A percentile compares a stretch with the other conserved stretches of the same genome.
phyloP scores from a whole-genome alignment of 495 filamentous ascomycete species.

The Echria macrotheca region DNA sequence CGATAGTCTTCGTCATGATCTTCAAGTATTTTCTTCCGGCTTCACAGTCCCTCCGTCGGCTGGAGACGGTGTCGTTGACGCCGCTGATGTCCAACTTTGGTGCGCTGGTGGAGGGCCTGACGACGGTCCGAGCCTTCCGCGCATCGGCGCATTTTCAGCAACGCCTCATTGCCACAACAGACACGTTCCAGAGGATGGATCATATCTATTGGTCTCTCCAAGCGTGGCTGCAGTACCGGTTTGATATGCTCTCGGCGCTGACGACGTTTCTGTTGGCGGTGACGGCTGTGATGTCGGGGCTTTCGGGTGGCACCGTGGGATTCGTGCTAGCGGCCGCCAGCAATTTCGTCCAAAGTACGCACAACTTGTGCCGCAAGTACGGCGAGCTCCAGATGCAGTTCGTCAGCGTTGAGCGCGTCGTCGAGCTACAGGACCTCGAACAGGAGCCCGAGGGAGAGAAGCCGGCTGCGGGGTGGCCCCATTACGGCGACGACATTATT shows the following conservation, averaged over 20 bases:
- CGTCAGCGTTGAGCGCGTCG: constrained; percentile 76
- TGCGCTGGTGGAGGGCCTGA: constrained; percentile 69
- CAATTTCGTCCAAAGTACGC: constrained; percentile 63
- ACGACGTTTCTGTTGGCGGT: constrained; percentile 67
- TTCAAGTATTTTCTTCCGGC: constrained; percentile 73
- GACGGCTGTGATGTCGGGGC: constrained; percentile 61
- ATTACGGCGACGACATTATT: constrained; percentile 58
- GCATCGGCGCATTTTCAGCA: constrained; percentile 70
- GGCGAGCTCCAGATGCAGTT: constrained; percentile 85
- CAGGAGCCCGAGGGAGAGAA: constrained; percentile 61
- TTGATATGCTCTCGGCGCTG: constrained; percentile 61
- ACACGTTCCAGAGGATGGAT: constrained; percentile 85
- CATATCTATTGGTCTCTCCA: constrained; percentile 89
- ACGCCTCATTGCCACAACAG: constrained; percentile 66
- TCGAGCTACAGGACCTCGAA: constrained; percentile 69
- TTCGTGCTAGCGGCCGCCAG: constrained; percentile 64
- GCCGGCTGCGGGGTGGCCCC: constrained; percentile 73
- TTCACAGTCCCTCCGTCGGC: constrained; percentile 71
- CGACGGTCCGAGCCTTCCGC: constrained; percentile 71
- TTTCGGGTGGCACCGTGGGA: constrained; percentile 68
- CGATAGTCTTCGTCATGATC: constrained; percentile 56
- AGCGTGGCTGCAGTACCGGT: constrained; percentile 74
- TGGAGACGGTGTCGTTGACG: constrained; percentile 79
- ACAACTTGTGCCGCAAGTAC: constrained; percentile 66
- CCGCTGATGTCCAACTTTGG: constrained; percentile 84